phyloP scores from a whole-genome alignment of 1,139 yeast genomes.

The Magnusiomyces starmeri region DNA sequence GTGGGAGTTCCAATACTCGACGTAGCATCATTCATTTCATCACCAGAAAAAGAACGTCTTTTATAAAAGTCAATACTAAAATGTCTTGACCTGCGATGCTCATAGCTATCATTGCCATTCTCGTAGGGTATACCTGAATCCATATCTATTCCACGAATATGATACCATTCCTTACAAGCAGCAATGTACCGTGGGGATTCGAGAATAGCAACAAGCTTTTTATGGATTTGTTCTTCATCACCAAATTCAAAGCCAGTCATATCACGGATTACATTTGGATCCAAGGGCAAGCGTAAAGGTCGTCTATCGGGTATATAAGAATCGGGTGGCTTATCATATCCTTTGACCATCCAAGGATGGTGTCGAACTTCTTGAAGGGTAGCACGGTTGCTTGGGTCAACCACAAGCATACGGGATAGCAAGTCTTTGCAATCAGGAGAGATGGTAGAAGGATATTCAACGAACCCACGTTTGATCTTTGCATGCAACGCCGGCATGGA shows the following conservation, averaged over 20 bases:
- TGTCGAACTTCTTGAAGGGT: slow-evolving; percentile 66
- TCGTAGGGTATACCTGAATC: neutral
- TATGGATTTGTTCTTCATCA: slow-evolving; percentile 48
- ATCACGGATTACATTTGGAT: slow-evolving; percentile 59
- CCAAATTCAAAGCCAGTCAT: slow-evolving; percentile 82
- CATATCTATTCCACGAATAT: slow-evolving; percentile 20
- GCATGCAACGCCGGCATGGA: slow-evolving; percentile 89
- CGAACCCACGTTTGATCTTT: slow-evolving; percentile 85
- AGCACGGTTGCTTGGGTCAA: slow-evolving; percentile 78
- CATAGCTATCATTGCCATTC: neutral
- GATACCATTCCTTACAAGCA: slow-evolving; percentile 61
- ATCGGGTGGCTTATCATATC: slow-evolving; percentile 68
- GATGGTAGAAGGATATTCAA: slow-evolving; percentile 81
- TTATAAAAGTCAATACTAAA: slow-evolving; percentile 27
- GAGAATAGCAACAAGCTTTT: slow-evolving; percentile 52
- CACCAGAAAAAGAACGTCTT: slow-evolving; percentile 10
- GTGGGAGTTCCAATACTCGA: slow-evolving; percentile 3
- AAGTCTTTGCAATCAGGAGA: slow-evolving; percentile 79
- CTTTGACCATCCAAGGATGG: slow-evolving; percentile 95
- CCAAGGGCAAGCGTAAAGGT: slow-evolving; percentile 71
- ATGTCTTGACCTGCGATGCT: slow-evolving; percentile 14
- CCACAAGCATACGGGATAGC: slow-evolving; percentile 83
- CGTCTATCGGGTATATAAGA: slow-evolving; percentile 67
- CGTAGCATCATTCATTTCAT: neutral
- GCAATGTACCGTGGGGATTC: slow-evolving; percentile 61